Conservation (phyloP, 2,329 filamentous ascomycete genomes). For the Hypomyces perniciosus region DNA sequence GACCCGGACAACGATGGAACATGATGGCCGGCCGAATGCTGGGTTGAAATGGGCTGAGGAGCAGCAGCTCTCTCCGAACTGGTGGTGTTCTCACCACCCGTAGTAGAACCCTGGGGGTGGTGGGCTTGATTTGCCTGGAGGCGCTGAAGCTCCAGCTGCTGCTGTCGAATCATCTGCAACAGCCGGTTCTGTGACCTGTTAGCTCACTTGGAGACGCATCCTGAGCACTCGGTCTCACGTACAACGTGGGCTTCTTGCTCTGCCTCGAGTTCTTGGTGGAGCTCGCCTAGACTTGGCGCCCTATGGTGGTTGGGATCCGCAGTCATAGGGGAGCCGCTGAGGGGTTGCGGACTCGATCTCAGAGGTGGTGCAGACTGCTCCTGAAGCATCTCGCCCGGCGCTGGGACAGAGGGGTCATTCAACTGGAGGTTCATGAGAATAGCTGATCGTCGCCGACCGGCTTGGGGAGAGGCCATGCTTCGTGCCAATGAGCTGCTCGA, state of each 20-base stretch:
- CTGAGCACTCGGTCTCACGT: slow-evolving; percentile 21
- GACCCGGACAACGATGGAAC: slow-evolving; percentile 29
- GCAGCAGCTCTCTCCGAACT: slow-evolving; percentile 39
- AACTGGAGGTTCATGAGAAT: slow-evolving; percentile 68
- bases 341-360: slow-evolving; percentile 38
- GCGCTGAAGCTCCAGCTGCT: slow-evolving; percentile 64
- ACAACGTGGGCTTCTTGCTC: slow-evolving; percentile 76
- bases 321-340: slow-evolving; percentile 42
- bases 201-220: slow-evolving; percentile 3
- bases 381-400: slow-evolving; percentile 62
- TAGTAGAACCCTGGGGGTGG: slow-evolving; percentile 33
- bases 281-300: slow-evolving; percentile 65
- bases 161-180: slow-evolving; percentile 67
- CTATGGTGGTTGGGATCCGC: slow-evolving; percentile 53
- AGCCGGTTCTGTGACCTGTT: slow-evolving; percentile 57
- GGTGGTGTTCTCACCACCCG: slow-evolving; percentile 44
- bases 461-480: slow-evolving; percentile 38
- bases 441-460: slow-evolving; percentile 58
- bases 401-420: slow-evolving; percentile 63
- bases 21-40: slow-evolving; percentile 25
- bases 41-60: slow-evolving; percentile 30
- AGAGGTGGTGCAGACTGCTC: slow-evolving; percentile 26
- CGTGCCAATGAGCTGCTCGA: slow-evolving; percentile 47
- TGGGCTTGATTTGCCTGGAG: slow-evolving; percentile 43
- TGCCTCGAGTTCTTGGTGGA: slow-evolving; percentile 72